These are phyloP conservation scores for Pseudogymnoascus destructans DNA, from an alignment of 2,329 filamentous ascomycete species.

Conservation along the genomic window DNA sequence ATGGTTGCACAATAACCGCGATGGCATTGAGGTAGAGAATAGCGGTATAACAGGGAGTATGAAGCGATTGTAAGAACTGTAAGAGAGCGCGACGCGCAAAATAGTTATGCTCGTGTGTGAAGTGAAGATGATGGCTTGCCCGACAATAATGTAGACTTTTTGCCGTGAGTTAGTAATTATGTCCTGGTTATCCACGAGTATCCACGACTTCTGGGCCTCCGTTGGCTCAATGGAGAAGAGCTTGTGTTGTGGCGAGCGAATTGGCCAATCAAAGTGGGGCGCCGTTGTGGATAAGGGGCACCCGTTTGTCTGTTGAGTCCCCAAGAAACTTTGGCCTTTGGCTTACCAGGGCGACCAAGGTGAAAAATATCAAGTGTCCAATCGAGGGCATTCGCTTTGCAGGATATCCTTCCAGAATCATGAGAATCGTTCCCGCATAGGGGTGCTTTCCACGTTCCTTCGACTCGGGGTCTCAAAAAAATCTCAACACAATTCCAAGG, in stretches of 20 bases:
- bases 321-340: not conserved
- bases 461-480: constrained; percentile 1
- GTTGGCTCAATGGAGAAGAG: constrained; percentile 1
- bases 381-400: not conserved
- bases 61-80: not conserved
- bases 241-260: constrained; percentile 2
- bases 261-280: constrained; percentile 6
- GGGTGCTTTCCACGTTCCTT: constrained; percentile 1
- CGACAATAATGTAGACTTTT: constrained; percentile 1
- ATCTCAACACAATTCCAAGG: not conserved
- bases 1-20: constrained; percentile 5
- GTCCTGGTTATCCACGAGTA: constrained; percentile 1
- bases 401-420: not conserved
- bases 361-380: not conserved
- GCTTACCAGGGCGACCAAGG: not conserved
- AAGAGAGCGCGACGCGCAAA: constrained; percentile 4
- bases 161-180: constrained; percentile 6
- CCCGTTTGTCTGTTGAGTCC: not conserved
- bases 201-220: constrained; percentile 3
- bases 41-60: not conserved
- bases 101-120: not conserved
- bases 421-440: constrained; percentile 4
- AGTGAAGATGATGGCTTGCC: not conserved
- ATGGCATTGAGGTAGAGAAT: constrained; percentile 3
- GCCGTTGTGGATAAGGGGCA: constrained; percentile 1